phyloP scores from a whole-genome alignment of 1,284 basidiomycete species.

The Stereum hirsutum region DNA sequence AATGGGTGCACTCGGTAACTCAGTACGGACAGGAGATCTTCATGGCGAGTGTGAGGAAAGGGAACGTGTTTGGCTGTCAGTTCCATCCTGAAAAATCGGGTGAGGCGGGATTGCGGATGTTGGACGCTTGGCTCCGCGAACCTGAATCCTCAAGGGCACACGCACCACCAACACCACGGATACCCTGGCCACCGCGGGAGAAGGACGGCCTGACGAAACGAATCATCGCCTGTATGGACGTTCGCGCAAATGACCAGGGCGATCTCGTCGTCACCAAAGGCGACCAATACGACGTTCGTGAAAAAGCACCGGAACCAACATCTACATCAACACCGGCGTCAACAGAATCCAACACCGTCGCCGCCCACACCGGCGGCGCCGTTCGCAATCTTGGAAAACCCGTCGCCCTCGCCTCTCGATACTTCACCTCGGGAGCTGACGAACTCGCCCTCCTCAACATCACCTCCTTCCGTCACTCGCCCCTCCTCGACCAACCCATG shows the following conservation, averaged over 20 bases:
- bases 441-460: conserved; percentile 98
- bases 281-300: conserved; percentile 97
- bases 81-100: conserved; percentile 99
- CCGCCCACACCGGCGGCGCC: conserved; percentile 46
- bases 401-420: conserved; percentile 82
- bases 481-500: conserved; percentile 97
- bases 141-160: conserved; percentile 31
- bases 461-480: conserved; percentile 96
- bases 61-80: conserved; percentile 90
- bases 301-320: conserved; percentile 56
- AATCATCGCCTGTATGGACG: conserved; percentile 97
- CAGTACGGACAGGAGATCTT: conserved; percentile 96
- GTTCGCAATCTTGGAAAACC: conserved; percentile 97
- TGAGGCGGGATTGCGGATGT: conserved; percentile 75
- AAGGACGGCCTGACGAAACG: conserved; percentile 80
- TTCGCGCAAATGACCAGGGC: conserved; percentile 91
- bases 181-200: conserved; percentile 28
- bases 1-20: conserved; percentile 82
- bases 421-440: conserved; percentile 89
- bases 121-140: conserved; percentile 78
- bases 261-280: conserved; percentile 99
- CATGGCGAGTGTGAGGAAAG: conserved; percentile 75
- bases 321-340: conserved; percentile 13
- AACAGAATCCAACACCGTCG: conserved; percentile 13
- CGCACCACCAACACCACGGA: conserved; percentile 21